Conservation (phyloP, 2,329 filamentous ascomycete species). For the Penicillium sp. region DNA sequence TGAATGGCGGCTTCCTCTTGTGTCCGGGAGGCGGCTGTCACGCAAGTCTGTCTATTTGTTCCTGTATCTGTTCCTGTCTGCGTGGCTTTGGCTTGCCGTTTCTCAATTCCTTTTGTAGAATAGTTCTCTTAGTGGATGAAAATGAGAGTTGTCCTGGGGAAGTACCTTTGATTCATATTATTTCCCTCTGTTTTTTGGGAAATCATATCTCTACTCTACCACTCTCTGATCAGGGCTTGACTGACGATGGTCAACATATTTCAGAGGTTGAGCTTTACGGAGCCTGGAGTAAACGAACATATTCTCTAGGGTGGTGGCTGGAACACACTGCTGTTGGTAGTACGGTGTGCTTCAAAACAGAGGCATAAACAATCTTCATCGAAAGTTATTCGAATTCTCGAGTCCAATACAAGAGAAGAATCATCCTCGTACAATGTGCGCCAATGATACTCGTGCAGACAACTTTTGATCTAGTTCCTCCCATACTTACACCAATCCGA, state of each 20-base stretch:
- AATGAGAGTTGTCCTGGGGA: constrained; percentile 30
- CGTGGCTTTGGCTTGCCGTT: constrained; percentile 16
- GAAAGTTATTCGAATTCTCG: background rate
- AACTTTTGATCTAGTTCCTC: background rate
- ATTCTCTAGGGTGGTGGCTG: background rate
- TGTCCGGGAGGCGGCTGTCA: constrained; percentile 2
- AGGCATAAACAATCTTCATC: background rate
- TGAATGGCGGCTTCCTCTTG: constrained; percentile 20
- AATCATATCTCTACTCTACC: background rate
- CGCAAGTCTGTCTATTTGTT: constrained; percentile 19
- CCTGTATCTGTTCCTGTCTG: constrained; percentile 28
- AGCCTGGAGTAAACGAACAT: too few species aligned
- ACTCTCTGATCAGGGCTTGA: background rate
- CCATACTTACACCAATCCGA: background rate
- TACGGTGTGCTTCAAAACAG: background rate
- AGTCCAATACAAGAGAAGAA: background rate
- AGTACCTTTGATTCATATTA: constrained; percentile 22
- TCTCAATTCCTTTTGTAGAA: constrained; percentile 33
- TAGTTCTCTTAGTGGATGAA: constrained; percentile 35
- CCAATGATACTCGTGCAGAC: background rate
- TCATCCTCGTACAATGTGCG: background rate
- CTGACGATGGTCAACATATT: background rate
- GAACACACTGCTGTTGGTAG: background rate
- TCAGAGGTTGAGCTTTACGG: background rate
- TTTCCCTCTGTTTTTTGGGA: background rate